Conservation (phyloP, 495 filamentous ascomycete genomes). For the Penicillium fimorum region DNA sequence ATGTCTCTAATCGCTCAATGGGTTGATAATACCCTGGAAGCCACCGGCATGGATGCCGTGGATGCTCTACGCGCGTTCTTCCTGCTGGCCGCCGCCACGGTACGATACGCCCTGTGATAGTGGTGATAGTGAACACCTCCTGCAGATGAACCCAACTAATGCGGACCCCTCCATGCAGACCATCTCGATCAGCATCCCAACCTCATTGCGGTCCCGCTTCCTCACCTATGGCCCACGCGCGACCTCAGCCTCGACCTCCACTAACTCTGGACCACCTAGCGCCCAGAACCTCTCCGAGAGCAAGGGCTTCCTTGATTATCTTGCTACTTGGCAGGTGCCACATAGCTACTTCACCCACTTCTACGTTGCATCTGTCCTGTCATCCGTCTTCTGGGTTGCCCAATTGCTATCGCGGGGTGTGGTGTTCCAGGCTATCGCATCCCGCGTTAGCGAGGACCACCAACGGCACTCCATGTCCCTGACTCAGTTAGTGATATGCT, state of each 20-base stretch:
- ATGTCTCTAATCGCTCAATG: conserved; percentile 26
- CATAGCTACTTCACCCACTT: conserved; percentile 88
- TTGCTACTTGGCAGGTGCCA: conserved; percentile 63
- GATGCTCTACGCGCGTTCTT: conserved; percentile 45
- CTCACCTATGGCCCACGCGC: conserved; percentile 59
- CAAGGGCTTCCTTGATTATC: conserved; percentile 44
- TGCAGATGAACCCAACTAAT: conserved; percentile 14
- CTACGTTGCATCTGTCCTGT: conserved; percentile 69
- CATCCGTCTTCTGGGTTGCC: conserved; percentile 71
- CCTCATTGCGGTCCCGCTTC: conserved; percentile 53
- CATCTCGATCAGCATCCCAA: conserved; percentile 50
- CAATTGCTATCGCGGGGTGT: conserved; percentile 62
- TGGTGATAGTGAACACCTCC: conserved; percentile 10
- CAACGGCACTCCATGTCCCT: conserved; percentile 54
- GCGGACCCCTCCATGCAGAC: conserved; percentile 42
- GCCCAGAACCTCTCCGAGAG: neutral
- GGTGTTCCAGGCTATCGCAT: conserved; percentile 41
- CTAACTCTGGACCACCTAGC: conserved; percentile 7
- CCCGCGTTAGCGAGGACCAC: conserved; percentile 38
- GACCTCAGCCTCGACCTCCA: conserved; percentile 24
- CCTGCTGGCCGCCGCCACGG: conserved; percentile 47
- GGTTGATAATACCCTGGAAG: conserved; percentile 29
- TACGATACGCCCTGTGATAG: conserved; percentile 31
- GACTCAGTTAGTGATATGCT: conserved; percentile 65
- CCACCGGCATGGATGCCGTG: conserved; percentile 40